Evolutionary conservation across 169 alveolate genomes (phyloP).

Genomic region (Plasmodium gonderi): DNA sequence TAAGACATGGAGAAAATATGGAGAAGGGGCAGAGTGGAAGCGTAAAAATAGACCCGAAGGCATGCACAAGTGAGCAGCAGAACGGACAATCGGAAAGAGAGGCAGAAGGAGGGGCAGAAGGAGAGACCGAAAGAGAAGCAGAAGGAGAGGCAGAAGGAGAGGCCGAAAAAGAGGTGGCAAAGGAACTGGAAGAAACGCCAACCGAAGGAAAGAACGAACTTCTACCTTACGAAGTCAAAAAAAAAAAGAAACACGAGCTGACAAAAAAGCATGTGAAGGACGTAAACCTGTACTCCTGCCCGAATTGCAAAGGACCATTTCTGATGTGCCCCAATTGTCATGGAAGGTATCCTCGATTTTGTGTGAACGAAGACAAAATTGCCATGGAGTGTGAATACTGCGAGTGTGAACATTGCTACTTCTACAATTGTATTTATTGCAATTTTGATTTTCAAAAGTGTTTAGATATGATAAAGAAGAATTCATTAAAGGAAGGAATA

Average conservation of each 20-base stretch:
- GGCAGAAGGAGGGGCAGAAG: neutral
- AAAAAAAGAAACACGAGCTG: conserved; percentile 33
- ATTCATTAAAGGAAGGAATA: conserved; percentile 85
- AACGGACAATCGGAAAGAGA: too few species aligned
- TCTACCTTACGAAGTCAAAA: conserved; percentile 69
- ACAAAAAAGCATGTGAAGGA: conserved; percentile 60
- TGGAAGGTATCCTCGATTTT: conserved; percentile 78
- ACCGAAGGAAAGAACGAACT: conserved; percentile 23
- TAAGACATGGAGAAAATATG: too few species aligned
- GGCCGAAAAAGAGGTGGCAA: neutral
- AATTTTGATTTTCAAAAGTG: conserved; percentile 78
- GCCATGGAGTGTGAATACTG: conserved; percentile 83
- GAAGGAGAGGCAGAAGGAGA: neutral
- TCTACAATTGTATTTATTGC: conserved; percentile 74
- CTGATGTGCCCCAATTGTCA: conserved; percentile 87
- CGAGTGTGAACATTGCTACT: conserved; percentile 67
- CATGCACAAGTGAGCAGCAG: too few species aligned
- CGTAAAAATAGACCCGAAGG: too few species aligned
- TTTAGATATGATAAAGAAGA: conserved; percentile 65
- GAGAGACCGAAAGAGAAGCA: neutral
- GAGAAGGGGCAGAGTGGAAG: too few species aligned
- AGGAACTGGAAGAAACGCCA: neutral
- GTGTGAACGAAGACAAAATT: conserved; percentile 77
- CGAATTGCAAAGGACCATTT: conserved; percentile 84
- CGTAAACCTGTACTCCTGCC: conserved; percentile 80